Percentiles rank a stretch among this genome's conserved stretches.
These are phyloP conservation scores for Fusarium sp. DNA, from an alignment of 2,329 filamentous ascomycete species.

Conservation along the genomic window DNA sequence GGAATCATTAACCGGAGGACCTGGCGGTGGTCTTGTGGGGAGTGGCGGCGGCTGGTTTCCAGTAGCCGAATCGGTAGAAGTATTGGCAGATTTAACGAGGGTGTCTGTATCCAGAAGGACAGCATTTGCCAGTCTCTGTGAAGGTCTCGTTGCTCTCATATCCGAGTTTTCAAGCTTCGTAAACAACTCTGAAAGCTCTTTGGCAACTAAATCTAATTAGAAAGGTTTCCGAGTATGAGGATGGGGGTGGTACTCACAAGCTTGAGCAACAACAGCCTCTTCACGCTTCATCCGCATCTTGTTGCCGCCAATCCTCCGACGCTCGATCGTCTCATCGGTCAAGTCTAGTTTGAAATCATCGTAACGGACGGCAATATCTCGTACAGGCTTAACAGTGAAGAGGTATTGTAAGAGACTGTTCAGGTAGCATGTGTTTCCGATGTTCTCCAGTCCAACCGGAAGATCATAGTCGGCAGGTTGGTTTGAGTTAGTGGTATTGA, in stretches of 20 bases:
- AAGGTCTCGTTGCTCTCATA: conserved; percentile 73
- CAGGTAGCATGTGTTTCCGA: conserved; percentile 97
- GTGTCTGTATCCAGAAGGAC: conserved; percentile 71
- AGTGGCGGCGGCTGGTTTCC: conserved; percentile 59
- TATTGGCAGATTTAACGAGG: conserved; percentile 50
- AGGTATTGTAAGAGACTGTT: conserved; percentile 97
- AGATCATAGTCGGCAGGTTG: conserved; percentile 59
- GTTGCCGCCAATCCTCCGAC: conserved; percentile 79
- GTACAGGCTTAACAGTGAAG: conserved; percentile 85
- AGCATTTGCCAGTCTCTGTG: conserved; percentile 81
- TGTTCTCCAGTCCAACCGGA: conserved; percentile 90
- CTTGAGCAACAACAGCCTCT: conserved; percentile 74
- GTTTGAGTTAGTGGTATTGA: neutral
- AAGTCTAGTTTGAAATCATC: conserved; percentile 76
- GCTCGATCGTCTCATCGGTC: conserved; percentile 69
- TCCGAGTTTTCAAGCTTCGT: conserved; percentile 73
- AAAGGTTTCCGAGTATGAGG: conserved; percentile 40
- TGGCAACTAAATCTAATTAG: conserved; percentile 67
- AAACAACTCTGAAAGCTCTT: conserved; percentile 78
- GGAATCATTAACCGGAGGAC: conserved; percentile 46
- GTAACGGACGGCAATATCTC: conserved; percentile 82
- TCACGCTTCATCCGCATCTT: conserved; percentile 61
- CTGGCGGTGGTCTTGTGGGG: conserved; percentile 60
- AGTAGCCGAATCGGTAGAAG: conserved; percentile 39
- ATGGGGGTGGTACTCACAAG: conserved; percentile 71